Evolutionary conservation across 345 rosid species (phyloP).

Genomic region (Hibiscus trionum): DNA sequence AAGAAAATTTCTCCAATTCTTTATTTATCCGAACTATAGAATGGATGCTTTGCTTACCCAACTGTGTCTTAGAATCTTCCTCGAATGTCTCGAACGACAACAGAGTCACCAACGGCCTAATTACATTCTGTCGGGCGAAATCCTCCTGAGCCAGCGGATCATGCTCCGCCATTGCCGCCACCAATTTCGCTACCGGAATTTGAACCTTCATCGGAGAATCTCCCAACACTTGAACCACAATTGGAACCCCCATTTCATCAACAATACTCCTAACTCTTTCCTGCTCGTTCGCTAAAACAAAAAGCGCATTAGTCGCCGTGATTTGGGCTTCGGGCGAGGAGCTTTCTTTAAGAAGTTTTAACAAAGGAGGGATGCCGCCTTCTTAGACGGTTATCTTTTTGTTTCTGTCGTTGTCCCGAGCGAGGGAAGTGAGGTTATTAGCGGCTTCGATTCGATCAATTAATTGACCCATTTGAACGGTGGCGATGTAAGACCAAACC

Average conservation of each 20-base stretch:
- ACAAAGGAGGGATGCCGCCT: constrained; percentile 64
- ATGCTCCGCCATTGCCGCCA: constrained; percentile 72
- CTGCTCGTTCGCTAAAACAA: constrained; percentile 40
- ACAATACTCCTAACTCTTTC: constrained; percentile 60
- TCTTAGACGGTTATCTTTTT: constrained; percentile 83
- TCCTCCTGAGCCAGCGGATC: constrained; percentile 64
- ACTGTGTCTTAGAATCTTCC: constrained; percentile 34
- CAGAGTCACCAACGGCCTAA: constrained; percentile 67
- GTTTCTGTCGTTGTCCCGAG: constrained; percentile 69
- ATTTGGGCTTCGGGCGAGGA: constrained; percentile 61
- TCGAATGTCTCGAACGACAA: constrained; percentile 56
- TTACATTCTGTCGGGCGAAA: constrained; percentile 78
- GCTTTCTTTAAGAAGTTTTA: constrained; percentile 60
- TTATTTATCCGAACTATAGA: constrained; percentile 69
- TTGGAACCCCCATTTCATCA: constrained; percentile 46
- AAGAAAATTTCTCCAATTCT: constrained; percentile 32
- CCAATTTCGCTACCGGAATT: constrained; percentile 46
- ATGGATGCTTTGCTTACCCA: constrained; percentile 62
- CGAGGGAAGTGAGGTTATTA: constrained; percentile 55
- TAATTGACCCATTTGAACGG: constrained; percentile 45
- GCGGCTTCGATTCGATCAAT: constrained; percentile 73
- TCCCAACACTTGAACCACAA: constrained; percentile 54
- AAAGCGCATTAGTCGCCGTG: constrained; percentile 45
- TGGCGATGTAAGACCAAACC: constrained; percentile 77
- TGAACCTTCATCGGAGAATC: constrained; percentile 72